phyloP scores from a whole-genome alignment of 108 stramenopile genomes.

The Poteriospumella lacustris region DNA sequence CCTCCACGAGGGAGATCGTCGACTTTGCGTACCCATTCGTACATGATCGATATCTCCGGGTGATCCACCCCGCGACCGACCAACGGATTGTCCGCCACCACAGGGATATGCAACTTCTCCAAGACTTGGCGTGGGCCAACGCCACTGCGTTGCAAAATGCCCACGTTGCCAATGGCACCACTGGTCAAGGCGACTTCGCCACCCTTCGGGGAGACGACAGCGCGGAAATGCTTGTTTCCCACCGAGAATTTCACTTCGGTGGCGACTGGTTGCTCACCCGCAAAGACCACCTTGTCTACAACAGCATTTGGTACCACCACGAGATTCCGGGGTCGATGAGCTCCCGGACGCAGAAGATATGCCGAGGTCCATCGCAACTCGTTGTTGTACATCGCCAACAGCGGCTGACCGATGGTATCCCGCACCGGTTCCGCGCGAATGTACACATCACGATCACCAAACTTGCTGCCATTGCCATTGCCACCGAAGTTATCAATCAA shows the following conservation, averaged over 20 bases:
- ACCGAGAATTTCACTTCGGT: background rate
- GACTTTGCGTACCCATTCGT: too few relatives aligned
- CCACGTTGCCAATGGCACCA: background rate
- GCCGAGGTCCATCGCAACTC: background rate
- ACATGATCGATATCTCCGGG: slow-evolving; percentile 2
- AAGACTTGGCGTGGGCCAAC: background rate
- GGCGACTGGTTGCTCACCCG: background rate
- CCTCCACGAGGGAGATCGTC: too few relatives aligned
- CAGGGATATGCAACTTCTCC: background rate
- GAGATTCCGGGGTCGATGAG: background rate
- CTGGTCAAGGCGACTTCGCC: background rate
- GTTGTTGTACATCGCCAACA: too few relatives aligned
- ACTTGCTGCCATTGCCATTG: too few relatives aligned
- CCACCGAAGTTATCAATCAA: too few relatives aligned
- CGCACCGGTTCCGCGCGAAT: too few relatives aligned
- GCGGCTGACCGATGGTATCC: background rate
- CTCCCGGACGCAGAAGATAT: background rate
- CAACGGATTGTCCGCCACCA: background rate
- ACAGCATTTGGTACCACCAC: too few relatives aligned
- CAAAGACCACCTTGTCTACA: too few relatives aligned
- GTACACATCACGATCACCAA: too few relatives aligned
- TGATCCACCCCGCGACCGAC: background rate
- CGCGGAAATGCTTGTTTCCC: too few relatives aligned
- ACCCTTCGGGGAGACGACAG: too few relatives aligned
- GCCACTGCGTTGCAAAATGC: background rate